Percentiles rank a stretch among this genome's conserved stretches.
These are phyloP conservation scores for Begonia masoniana DNA, from an alignment of 306 rosid genomes.

Conservation along the genomic window DNA sequence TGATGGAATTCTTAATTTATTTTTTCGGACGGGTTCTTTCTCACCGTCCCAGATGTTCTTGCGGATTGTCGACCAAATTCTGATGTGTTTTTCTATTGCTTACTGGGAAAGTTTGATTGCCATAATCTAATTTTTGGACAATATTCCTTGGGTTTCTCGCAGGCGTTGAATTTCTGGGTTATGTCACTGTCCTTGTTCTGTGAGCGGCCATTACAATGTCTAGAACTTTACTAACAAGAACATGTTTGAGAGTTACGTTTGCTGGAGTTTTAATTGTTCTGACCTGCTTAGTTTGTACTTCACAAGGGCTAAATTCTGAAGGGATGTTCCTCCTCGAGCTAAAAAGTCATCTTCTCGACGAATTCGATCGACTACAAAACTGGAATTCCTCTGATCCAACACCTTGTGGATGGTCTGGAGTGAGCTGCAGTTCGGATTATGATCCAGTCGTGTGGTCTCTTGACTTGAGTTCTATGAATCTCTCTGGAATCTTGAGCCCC, in stretches of 20 bases:
- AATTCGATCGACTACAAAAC: conserved; percentile 19
- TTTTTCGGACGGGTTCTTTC: too few relatives aligned
- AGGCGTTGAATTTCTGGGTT: not conserved
- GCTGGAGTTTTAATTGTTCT: not conserved
- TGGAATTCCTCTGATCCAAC: conserved; percentile 59
- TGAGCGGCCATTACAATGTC: not conserved
- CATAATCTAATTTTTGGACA: too few relatives aligned
- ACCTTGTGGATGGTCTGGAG: conserved; percentile 76
- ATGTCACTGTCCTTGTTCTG: not conserved
- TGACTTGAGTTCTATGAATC: conserved; percentile 41
- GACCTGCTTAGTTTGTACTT: not conserved
- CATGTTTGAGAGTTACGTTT: not conserved
- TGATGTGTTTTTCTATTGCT: too few relatives aligned
- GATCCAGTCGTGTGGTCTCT: conserved; percentile 35
- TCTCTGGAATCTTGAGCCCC: conserved; percentile 52
- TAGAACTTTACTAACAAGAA: not conserved
- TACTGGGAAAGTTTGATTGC: too few relatives aligned
- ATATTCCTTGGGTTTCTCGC: not conserved
- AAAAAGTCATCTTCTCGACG: conserved; percentile 35
- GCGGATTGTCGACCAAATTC: too few relatives aligned
- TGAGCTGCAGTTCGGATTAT: conserved; percentile 27
- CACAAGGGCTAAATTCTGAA: conserved; percentile 31
- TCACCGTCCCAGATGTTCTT: too few relatives aligned
- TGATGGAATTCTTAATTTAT: too few relatives aligned
- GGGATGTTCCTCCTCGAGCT: conserved; percentile 49